Percentiles rank a stretch among this genome's conserved stretches.
phyloP scores from a whole-genome alignment of 805 yeast genomes.

The Lipomyces orientalis region DNA sequence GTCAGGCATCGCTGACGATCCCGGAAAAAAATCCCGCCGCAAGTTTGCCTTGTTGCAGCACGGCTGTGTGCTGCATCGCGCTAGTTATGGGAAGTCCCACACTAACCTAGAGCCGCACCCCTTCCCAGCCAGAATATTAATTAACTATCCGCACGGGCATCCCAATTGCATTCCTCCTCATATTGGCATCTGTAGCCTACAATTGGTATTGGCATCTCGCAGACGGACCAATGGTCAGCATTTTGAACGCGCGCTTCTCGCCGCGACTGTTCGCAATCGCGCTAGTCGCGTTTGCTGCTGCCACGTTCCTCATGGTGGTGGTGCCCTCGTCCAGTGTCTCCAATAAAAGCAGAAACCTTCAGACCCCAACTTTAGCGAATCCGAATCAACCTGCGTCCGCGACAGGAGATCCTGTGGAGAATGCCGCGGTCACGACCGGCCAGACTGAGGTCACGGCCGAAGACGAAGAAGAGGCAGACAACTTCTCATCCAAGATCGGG shows the following conservation, averaged over 20 bases:
- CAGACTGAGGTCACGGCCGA: not conserved
- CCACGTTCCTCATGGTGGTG: not conserved
- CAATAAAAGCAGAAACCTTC: not conserved
- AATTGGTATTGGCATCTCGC: not conserved
- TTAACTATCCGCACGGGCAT: too few relatives aligned
- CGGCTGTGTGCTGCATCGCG: too few relatives aligned
- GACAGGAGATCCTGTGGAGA: not conserved
- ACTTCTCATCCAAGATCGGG: not conserved
- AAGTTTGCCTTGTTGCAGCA: too few relatives aligned
- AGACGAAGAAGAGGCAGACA: not conserved
- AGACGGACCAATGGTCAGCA: not conserved
- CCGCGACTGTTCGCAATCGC: not conserved
- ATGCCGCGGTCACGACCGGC: not conserved
- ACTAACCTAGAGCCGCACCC: too few relatives aligned
- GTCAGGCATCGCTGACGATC: too few relatives aligned
- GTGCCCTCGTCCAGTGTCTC: not conserved
- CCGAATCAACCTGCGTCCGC: not conserved
- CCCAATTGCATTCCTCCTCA: not conserved
- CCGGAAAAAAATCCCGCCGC: too few relatives aligned
- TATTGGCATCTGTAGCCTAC: too few relatives aligned
- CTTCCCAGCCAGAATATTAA: too few relatives aligned
- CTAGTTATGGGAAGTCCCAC: too few relatives aligned
- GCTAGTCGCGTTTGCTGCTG: not conserved
- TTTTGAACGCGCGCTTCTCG: not conserved
- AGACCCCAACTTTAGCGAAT: not conserved